Conservation (phyloP, 2,329 filamentous ascomycete species). For the Dothidotthia symphoricarpi region DNA sequence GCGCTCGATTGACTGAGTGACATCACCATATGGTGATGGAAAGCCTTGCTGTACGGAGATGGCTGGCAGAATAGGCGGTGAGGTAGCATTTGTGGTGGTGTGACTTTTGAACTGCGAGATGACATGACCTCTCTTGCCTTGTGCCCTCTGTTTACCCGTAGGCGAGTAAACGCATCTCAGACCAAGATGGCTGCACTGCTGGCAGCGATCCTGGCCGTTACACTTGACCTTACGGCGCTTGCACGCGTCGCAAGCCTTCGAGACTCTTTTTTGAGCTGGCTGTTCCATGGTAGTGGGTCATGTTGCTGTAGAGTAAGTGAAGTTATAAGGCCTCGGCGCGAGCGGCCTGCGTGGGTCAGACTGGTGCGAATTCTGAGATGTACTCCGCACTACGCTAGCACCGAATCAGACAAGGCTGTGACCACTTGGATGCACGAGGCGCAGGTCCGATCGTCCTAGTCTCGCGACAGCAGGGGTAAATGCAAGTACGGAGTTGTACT, state of each 20-base stretch:
- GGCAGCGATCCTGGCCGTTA: constrained; percentile 48
- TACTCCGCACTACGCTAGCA: too few species aligned
- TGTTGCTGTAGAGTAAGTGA: constrained; percentile 9
- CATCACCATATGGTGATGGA: constrained; percentile 10
- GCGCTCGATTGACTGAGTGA: constrained; percentile 16
- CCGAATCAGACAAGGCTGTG: too few species aligned
- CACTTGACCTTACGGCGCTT: constrained; percentile 50
- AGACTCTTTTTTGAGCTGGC: constrained; percentile 32
- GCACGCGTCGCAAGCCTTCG: constrained; percentile 50
- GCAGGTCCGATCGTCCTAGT: too few species aligned
- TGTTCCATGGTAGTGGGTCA: constrained; percentile 28
- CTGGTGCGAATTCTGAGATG: too few species aligned
- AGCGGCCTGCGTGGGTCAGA: too few species aligned
- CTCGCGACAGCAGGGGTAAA: too few species aligned
- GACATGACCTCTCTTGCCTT: constrained; percentile 42
- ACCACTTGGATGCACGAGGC: too few species aligned
- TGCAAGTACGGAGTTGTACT: too few species aligned
- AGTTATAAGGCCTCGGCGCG: too few species aligned
- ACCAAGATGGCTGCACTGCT: constrained; percentile 42
- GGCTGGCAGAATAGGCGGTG: constrained; percentile 29
- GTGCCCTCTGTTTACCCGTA: constrained; percentile 39
- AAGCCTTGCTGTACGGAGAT: constrained; percentile 11
- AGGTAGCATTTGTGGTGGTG: constrained; percentile 14
- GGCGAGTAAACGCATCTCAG: constrained; percentile 49
- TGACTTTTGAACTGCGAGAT: constrained; percentile 45